phyloP scores from a whole-genome alignment of 2,329 filamentous ascomycete species.

The Xylaria sp. region DNA sequence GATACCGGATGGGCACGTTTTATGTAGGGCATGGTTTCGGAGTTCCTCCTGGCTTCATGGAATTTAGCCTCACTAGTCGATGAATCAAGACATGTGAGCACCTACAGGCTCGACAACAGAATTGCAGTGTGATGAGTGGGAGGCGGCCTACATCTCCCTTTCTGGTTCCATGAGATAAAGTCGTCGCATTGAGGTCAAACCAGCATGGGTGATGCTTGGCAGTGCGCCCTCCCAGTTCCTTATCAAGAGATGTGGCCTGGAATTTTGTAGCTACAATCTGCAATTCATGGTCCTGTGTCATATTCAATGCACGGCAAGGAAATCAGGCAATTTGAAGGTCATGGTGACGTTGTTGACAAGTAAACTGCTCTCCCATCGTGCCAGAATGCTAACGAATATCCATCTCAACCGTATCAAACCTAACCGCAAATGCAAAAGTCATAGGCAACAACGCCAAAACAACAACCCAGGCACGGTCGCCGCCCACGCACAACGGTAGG shows the following conservation, averaged over 20 bases:
- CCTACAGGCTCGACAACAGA: slow-evolving; percentile 36
- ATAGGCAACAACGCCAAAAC: slow-evolving; percentile 35
- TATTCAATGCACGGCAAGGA: slow-evolving; percentile 2
- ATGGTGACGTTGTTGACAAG: slow-evolving; percentile 37
- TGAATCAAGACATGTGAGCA: slow-evolving; percentile 55
- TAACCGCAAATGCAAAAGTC: slow-evolving; percentile 32
- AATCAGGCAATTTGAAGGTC: slow-evolving; percentile 16
- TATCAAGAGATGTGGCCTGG: neutral
- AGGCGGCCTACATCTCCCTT: slow-evolving; percentile 15
- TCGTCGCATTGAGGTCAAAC: slow-evolving; percentile 8
- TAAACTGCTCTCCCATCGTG: slow-evolving; percentile 25
- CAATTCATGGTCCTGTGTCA: slow-evolving; percentile 8
- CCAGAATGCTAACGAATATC: slow-evolving; percentile 35
- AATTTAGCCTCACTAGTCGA: slow-evolving; percentile 57
- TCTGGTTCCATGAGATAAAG: slow-evolving; percentile 17
- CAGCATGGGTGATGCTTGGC: neutral
- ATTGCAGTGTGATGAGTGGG: slow-evolving; percentile 29
- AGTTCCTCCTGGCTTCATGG: slow-evolving; percentile 56
- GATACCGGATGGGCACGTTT: slow-evolving; percentile 51
- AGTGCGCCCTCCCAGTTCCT: neutral
- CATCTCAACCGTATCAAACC: slow-evolving; percentile 27
- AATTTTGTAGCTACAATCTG: slow-evolving; percentile 3
- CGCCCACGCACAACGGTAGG: slow-evolving; percentile 43
- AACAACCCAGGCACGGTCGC: slow-evolving; percentile 22
- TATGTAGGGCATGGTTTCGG: slow-evolving; percentile 59